Evolutionary conservation across 495 filamentous ascomycete species (phyloP), one percentile per base, ranked within the genome.

Genomic region (Daldinia decipiens): DNA sequence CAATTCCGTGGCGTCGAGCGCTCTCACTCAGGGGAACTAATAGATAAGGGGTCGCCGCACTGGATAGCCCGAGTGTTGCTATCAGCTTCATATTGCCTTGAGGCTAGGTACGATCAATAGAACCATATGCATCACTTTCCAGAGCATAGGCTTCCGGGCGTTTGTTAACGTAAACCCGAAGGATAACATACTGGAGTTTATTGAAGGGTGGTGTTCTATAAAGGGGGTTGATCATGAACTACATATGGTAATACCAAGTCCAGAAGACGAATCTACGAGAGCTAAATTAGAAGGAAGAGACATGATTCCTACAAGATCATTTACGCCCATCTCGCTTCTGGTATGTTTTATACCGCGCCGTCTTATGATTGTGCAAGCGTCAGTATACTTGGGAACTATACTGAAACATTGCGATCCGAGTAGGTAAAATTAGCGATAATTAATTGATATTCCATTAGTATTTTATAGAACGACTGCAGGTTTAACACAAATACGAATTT

Each of bases 1-100:
- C 87, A 87, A 53, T 90, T 84, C 4, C 87, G 82, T 0, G 83
- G 74, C 4, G 84, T 82, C 59, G 77, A 87, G 19, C 89, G 87
- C 50, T 77, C 70, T 53, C 73, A 78, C 47, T 82, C 77, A 11
- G 68, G 68, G 7, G 64, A 63, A n/a, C 81, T 66, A 40, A 81
- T 85, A 19, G 78, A 71, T 8, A 89, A 55, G 9, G 85, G 86
- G n/a, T 21, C 1, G 43, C 34, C 34, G 63, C 63, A 31, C 58
- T 8, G 4, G 62, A 47, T 38, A 71, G 19, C 45, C 43, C 63
- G 21, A 71, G 15, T 40, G 47, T 39, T 50, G 36, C 32, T 19
- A 40, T 34, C 1, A 64, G 17, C 50, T 27, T 67, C 69, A 72
- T 72, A 19, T 55, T 64, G 54, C 59, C 53, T 64, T 4, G 38